Conservation (phyloP, 1,139 yeast genomes). For the Suhomyces ambrosiae region DNA sequence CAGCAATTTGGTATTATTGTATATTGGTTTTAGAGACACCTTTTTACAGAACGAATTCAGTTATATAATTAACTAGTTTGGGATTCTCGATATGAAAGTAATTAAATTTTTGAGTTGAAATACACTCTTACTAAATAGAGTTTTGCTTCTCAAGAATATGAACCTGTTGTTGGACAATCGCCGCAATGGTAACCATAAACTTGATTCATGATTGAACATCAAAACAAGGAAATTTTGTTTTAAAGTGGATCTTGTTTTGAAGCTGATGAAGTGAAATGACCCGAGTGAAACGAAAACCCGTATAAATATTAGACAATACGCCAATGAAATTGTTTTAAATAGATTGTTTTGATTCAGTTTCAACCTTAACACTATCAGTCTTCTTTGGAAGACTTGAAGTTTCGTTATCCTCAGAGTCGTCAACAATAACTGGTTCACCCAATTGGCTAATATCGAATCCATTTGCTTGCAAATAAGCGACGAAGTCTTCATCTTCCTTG, state of each 20-base stretch:
- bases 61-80: no score
- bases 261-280: slow-evolving; percentile 1
- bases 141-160: not conserved
- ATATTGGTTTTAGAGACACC: no score
- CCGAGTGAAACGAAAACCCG: not conserved
- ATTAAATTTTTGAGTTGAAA: not conserved
- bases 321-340: not conserved
- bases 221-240: not conserved
- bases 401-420: slow-evolving; percentile 13
- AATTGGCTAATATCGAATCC: slow-evolving; percentile 60
- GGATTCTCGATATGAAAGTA: not conserved
- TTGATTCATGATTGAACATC: not conserved
- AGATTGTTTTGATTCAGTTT: slow-evolving; percentile 13
- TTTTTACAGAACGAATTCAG: not conserved
- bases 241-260: not conserved
- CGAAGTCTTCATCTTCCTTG: slow-evolving; percentile 72
- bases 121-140: not conserved
- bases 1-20: no score
- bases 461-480: slow-evolving; percentile 58
- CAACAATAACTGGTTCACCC: slow-evolving; percentile 36
- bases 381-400: slow-evolving; percentile 6
- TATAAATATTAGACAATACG: not conserved
- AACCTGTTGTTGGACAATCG: no score
- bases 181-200: no score
- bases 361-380: slow-evolving; percentile 9